Percentiles rank a stretch among this genome's conserved stretches.
phyloP scores from a whole-genome alignment of 257 asterid species.

The Nyctanthes arbortristis region DNA sequence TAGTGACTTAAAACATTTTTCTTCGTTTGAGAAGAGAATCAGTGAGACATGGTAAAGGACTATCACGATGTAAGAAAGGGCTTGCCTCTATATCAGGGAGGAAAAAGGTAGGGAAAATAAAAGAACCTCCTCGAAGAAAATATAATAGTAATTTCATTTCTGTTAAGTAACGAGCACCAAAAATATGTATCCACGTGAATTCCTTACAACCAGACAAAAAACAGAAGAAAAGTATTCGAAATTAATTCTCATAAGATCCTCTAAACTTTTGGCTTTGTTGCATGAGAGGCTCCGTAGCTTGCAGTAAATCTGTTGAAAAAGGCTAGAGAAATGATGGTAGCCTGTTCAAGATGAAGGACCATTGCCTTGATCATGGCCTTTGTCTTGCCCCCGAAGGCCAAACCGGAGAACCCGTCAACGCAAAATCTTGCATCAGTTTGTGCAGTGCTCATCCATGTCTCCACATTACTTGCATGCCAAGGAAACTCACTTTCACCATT shows the following conservation, averaged over 20 bases:
- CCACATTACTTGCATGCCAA: slow-evolving; percentile 63
- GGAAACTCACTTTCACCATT: slow-evolving; percentile 33
- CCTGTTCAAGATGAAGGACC: slow-evolving; percentile 58
- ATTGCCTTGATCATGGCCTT: slow-evolving; percentile 51
- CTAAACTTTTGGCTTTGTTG: slow-evolving; percentile 11
- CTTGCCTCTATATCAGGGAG: no score
- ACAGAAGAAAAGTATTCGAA: neutral
- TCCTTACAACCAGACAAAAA: neutral
- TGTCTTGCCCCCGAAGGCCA: slow-evolving; percentile 40
- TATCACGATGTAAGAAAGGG: no score
- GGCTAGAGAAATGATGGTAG: slow-evolving; percentile 56
- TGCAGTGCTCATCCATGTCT: slow-evolving; percentile 64
- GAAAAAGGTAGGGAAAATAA: no score
- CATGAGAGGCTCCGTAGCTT: slow-evolving; percentile 34
- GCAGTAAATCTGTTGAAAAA: slow-evolving; percentile 57
- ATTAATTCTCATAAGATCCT: neutral
- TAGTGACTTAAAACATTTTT: no score
- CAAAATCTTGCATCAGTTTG: slow-evolving; percentile 53
- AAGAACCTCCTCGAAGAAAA: no score
- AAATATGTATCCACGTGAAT: neutral
- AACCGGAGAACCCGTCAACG: slow-evolving; percentile 53
- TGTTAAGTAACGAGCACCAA: neutral
- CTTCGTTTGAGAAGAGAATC: no score
- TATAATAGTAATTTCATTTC: neutral
- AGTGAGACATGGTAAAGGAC: no score